These are phyloP conservation scores for Metrosideros polymorpha DNA, from an alignment of 441 rosid genomes.

Conservation along the genomic window DNA sequence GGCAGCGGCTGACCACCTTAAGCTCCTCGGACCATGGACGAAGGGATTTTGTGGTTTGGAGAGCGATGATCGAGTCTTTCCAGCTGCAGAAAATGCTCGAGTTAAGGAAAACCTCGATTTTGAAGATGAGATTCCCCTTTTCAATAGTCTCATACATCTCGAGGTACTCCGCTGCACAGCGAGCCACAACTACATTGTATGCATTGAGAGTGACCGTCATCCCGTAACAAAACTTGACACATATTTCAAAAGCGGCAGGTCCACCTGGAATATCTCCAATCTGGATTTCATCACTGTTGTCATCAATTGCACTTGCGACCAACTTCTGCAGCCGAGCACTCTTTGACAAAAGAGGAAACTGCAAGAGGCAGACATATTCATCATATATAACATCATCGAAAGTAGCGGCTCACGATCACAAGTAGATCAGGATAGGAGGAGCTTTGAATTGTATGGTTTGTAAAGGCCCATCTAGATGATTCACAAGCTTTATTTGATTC, in stretches of 20 bases:
- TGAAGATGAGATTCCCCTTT: slow-evolving; percentile 75
- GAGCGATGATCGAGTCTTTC: slow-evolving; percentile 87
- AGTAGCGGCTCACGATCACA: not conserved
- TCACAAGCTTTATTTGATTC: not conserved
- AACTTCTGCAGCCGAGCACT: slow-evolving; percentile 45
- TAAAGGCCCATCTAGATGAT: not conserved
- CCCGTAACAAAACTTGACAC: slow-evolving; percentile 66
- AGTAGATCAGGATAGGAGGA: not conserved
- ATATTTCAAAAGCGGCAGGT: slow-evolving; percentile 54
- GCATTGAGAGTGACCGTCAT: slow-evolving; percentile 71
- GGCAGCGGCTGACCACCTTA: slow-evolving; percentile 52
- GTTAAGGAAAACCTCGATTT: slow-evolving; percentile 90
- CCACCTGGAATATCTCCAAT: slow-evolving; percentile 56
- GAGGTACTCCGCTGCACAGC: slow-evolving; percentile 87
- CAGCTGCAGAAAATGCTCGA: slow-evolving; percentile 80
- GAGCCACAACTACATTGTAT: slow-evolving; percentile 73
- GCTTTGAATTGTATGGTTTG: not conserved
- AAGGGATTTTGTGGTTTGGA: slow-evolving; percentile 61
- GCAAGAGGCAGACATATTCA: not conserved
- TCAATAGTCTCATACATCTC: slow-evolving; percentile 83
- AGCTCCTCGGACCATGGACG: slow-evolving; percentile 52
- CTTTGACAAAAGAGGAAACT: slow-evolving; percentile 61
- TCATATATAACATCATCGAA: not conserved
- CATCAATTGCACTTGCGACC: slow-evolving; percentile 29
- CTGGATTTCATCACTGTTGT: slow-evolving; percentile 38